These are phyloP conservation scores for Vitellaria paradoxa DNA, from an alignment of 179 eudicot genomes.

Conservation along the genomic window DNA sequence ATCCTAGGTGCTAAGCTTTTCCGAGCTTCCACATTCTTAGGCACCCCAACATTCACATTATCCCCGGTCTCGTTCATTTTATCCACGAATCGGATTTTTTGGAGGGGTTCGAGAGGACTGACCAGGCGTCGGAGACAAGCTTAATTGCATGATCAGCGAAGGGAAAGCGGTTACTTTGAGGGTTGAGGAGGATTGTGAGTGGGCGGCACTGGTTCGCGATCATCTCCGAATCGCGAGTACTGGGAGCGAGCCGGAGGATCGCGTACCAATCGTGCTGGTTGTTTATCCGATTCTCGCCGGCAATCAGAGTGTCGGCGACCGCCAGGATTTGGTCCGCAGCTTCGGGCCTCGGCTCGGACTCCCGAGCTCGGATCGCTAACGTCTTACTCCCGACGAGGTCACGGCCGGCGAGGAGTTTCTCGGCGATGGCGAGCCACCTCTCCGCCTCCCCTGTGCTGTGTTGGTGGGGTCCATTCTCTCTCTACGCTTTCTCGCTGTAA, in stretches of 20 bases:
- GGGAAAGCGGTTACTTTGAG: too few species aligned
- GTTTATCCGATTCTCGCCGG: too few species aligned
- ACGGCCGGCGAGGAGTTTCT: too few species aligned
- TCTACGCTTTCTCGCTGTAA: neutral
- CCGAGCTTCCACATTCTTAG: conserved; percentile 19
- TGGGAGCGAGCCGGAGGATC: too few species aligned
- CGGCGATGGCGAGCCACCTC: conserved; percentile 71
- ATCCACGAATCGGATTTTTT: conserved; percentile 44
- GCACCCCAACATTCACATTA: too few species aligned
- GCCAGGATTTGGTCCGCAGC: too few species aligned
- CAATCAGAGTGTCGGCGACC: too few species aligned
- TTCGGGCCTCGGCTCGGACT: conserved; percentile 56
- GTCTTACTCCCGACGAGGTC: too few species aligned
- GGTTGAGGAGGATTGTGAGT: too few species aligned
- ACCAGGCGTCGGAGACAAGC: too few species aligned
- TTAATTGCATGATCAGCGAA: too few species aligned
- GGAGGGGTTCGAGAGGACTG: conserved; percentile 50
- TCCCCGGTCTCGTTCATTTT: conserved; percentile 29
- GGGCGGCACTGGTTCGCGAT: conserved; percentile 53
- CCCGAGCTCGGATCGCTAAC: conserved; percentile 75
- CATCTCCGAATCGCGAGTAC: conserved; percentile 55
- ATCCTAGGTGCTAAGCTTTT: conserved; percentile 41
- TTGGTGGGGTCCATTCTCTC: conserved; percentile 2
- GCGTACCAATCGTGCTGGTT: too few species aligned
- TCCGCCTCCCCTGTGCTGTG: conserved; percentile 54